phyloP scores from a whole-genome alignment of 2,329 filamentous ascomycete species.

The Didymella sp. region DNA sequence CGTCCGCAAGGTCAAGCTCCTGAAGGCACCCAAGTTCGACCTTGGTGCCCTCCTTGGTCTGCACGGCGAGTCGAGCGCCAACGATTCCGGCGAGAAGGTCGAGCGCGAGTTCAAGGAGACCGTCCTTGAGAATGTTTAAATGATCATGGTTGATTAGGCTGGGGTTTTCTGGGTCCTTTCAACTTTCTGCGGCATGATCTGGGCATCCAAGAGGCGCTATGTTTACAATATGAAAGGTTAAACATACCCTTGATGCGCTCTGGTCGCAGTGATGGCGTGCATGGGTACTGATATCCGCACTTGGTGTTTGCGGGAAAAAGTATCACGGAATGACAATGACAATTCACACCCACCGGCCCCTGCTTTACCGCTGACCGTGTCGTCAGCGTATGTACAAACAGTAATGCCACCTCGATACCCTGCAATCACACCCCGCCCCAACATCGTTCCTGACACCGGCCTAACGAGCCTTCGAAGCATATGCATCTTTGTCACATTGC shows the following conservation, averaged over 20 bases:
- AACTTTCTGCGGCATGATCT: slow-evolving; percentile 51
- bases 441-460: too few relatives aligned
- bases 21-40: slow-evolving; percentile 99
- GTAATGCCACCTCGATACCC: slow-evolving; percentile 16
- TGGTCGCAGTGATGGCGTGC: slow-evolving; percentile 47
- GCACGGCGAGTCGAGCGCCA: slow-evolving; percentile 95
- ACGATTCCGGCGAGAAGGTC: slow-evolving; percentile 94
- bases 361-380: slow-evolving; percentile 20
- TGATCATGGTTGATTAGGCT: slow-evolving; percentile 46
- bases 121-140: slow-evolving; percentile 93
- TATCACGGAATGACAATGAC: slow-evolving; percentile 48
- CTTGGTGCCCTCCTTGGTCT: slow-evolving; percentile 94
- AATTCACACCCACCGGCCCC: slow-evolving; percentile 29
- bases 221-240: slow-evolving; percentile 51
- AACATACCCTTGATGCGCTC: slow-evolving; percentile 47
- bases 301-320: slow-evolving; percentile 48
- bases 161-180: slow-evolving; percentile 49
- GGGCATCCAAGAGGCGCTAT: slow-evolving; percentile 54
- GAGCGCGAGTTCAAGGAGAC: slow-evolving; percentile 99
- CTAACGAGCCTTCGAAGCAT: too few relatives aligned
- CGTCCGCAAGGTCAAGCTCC: slow-evolving; percentile 99
- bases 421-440: too few relatives aligned
- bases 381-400: slow-evolving; percentile 17
- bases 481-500: too few relatives aligned
- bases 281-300: slow-evolving; percentile 42